Conservation (phyloP, 495 filamentous ascomycete genomes). For the Oidiodendron maius region DNA sequence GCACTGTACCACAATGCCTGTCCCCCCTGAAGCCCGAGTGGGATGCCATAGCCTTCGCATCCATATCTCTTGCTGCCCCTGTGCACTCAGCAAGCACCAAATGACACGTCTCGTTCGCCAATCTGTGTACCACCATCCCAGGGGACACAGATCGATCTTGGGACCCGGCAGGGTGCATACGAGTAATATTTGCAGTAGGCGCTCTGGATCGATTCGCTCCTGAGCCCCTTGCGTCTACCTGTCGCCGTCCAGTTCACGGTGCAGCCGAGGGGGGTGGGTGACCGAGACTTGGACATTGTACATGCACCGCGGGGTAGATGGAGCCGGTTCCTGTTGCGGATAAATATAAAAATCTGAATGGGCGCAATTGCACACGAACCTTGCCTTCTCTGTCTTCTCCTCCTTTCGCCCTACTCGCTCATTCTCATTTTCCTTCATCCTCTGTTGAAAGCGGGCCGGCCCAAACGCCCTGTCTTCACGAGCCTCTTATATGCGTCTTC, state of each 20-base stretch:
- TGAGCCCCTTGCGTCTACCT: background rate
- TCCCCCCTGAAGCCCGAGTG: background rate
- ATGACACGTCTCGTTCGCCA: slow-evolving; percentile 17
- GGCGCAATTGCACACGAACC: background rate
- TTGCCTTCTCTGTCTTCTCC: background rate
- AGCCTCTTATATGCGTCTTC: background rate
- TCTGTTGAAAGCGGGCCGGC: background rate
- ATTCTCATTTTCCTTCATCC: background rate
- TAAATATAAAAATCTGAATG: background rate
- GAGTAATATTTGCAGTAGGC: slow-evolving; percentile 4
- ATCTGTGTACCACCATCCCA: slow-evolving; percentile 13
- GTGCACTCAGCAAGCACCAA: background rate
- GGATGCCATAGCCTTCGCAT: background rate
- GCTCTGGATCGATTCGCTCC: background rate
- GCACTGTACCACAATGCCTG: background rate
- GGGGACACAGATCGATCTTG: slow-evolving; percentile 11
- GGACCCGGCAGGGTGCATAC: slow-evolving; percentile 16
- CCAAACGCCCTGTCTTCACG: background rate
- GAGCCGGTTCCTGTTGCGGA: no score
- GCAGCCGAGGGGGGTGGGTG: no score
- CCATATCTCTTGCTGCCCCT: background rate
- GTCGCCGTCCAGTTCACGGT: background rate
- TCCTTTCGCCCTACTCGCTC: background rate
- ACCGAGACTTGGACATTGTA: no score
- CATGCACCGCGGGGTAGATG: no score